Evolutionary conservation across 257 asterid genomes (phyloP), one percentile per base, ranked within the genome.

Genomic region (Vinca minor): DNA sequence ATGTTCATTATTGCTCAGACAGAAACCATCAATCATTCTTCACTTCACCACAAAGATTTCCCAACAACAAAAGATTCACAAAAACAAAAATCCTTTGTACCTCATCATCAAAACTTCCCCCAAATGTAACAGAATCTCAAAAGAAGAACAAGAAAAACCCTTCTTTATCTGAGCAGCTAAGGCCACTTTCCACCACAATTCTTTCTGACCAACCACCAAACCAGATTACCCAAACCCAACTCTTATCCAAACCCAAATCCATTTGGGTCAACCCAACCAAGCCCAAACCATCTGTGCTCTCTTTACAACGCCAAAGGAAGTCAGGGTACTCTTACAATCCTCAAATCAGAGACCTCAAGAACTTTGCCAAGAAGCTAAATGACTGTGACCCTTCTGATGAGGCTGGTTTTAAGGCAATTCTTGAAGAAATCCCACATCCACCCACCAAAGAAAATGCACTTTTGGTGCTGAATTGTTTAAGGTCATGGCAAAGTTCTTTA

Each of bases 191-290:
- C 75, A 70, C 78, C 75, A 80, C 88, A 66, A 77, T 72, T 53
- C 89, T 89, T 28, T 76, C 89, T 15, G 95, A 87, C 84, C 84
- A 80, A 7, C 38, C 38, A 7, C 38, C 38, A 7, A 34, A 34
- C 38, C 38, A 34, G 38, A 34, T n/a, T n/a, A 45, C 83, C n/a
- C 90, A 20, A 80, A 53, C 63, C 71, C 70, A 55, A 35, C 87
- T 85, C 60, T 55, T 84, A 17, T 78, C 96, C 69, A 89, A 85
- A 64, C 97, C 96, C 0, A 85, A 87, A 71, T 85, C 98, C 47
- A 83, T 85, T 39, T 92, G 98, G 98, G 94, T 89, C 35, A 92
- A 92, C 67, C 97, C 98, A 67, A 74, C 96, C 3, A 87, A 78
- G 76, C 93, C 91, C 21, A 89, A 69, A 74, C 97, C 94, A 21